Base-by-base conservation (phyloP, 2,329 filamentous ascomycete genomes). In the Aspergillus brasiliensis region DNA sequence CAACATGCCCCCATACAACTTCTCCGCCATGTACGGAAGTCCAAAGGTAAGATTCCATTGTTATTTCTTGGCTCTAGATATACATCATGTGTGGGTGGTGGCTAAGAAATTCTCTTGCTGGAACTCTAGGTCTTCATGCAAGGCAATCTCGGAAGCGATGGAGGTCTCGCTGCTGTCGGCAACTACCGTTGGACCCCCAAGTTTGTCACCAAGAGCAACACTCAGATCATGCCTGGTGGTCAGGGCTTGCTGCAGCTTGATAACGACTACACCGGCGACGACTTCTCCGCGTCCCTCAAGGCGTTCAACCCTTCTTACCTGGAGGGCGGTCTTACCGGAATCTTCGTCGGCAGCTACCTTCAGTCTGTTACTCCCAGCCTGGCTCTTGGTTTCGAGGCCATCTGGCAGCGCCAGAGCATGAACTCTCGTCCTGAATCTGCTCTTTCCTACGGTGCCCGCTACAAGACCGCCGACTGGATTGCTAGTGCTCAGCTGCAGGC, bases 261-360 rank as follows among this genome's bases (percentile, higher is more conserved):
- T 78, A 92, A 96, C 77, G 95, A 99, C 81, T 98, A 97, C 81
- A 91, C 87, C 21, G 95, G 95, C 74, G 83, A 86, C 71, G 95
- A 99, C 80, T 99, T 99, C 80, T 94, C 91, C 47, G 92, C 92
- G 23, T 94, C 91, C 44, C 74, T 99, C 69, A 99, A 98, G 83
- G 88, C 92, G 73, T 86, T 98, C 74, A 98, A 98, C 82, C 95
- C 95, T n/a, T 97, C 92, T 5, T 83, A 89, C 67, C 86, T 99
- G 56, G 93, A 98, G 75, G 94, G 95, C 60, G 92, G 92, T 58
- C 79, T 97, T 54, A 99, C 94, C 25, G 95, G 95, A 70, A 97
- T 98, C 79, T 92, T 92, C 76, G 93, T 99, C 72, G 93, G 91
- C 70, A 95, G 91, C 82, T 98, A 98, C 80, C 85, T 99, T 61